Base-by-base conservation (phyloP, 805 yeast species). In the Metschnikowia reukaufii region DNA sequence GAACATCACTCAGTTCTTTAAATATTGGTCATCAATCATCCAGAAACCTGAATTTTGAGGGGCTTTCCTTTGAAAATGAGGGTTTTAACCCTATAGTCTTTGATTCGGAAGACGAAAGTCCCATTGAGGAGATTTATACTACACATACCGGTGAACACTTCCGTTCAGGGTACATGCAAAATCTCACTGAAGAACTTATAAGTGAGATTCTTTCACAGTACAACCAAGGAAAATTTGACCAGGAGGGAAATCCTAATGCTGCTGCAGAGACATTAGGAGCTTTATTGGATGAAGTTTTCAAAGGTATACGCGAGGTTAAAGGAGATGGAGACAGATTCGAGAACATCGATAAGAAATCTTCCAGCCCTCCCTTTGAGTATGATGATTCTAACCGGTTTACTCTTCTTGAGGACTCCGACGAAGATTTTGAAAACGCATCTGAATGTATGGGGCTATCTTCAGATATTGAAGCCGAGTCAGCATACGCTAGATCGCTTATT, bases 351-450 rank as follows among this genome's bases (percentile, higher is more conserved):
- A 25, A 25, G 12, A 13, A 9, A 25, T 25, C 29, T 9, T 18
- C 4, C 21, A 17, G 37, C 23, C 13, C 37, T 18, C 8, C 7
- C 23, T 29, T 16, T n/a, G 42, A 38, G 5, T 19, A 27, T 21
- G 30, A 29, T 16, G 34, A 27, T 12, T 29, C 42, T 17, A 34
- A 2, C n/a, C 42, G 42, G 16, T 38, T 38, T n/a, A 38, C 34
- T 2, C 27, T 38, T 19, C 42, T 38, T 17, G 27, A 34, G 7
- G 42, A 38, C 23, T 17, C 33, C 15, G 33, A 38, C n/a, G 27
- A 34, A 12, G 42, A 38, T 19, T 17, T 20, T 9, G 33, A 38
- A 21, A 34, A 38, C 3, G 34, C 7, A 34, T 12, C 10, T 15
- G 8, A 3, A 3, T 9, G 15, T 1, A 6, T 17, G 17, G 37